Evolutionary conservation across 805 yeast species (phyloP), one percentile per base, ranked within the genome.

Genomic region (Suhomyces vadensis): DNA sequence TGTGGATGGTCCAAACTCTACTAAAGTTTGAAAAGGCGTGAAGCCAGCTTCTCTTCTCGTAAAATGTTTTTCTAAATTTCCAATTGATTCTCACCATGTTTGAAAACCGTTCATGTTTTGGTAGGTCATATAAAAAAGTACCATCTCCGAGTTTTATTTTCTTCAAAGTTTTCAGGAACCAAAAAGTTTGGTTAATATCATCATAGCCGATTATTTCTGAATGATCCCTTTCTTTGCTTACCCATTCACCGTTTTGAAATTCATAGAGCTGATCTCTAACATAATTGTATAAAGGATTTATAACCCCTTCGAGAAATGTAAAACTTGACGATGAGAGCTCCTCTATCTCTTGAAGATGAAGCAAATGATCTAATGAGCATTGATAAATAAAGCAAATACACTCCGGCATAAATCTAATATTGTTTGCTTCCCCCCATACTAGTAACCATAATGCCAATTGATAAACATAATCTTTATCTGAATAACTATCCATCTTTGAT

Each of bases 381-480:
- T 64, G 61, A 46, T 44, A 66, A 9, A 69, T 55, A 42, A 65
- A 69, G 46, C 73, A 67, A 4, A 55, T 58, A 53, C 64, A 58
- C 35, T 61, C 77, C 1, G 82, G 81, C 56, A 73, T 63, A 50
- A 75, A 77, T 43, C 82, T 57, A 22, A 77, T 68, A 59, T 82
- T 85, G 60, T 82, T 83, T 5, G 90, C 85, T 60, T 86, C 91
- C 26, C 91, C 91, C 91, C 91, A 85, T 33, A 83, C 71, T 43
- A 77, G 73, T 51, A 79, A 65, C 60, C 77, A 83, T 35, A 83
- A 74, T 37, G 84, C 86, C 49, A 85, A 62, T 64, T 81, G 91
- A 44, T 79, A 72, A 3, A 81, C 75, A 65, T 85, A 78, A 50
- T 86, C 87, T 23, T 62, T 65, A 3, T 79, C 77, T 0, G 79